A percentile compares a stretch with the other conserved stretches of the same genome.
Conservation (phyloP, 305 asterid genomes). For the Ruellia speciosa region DNA sequence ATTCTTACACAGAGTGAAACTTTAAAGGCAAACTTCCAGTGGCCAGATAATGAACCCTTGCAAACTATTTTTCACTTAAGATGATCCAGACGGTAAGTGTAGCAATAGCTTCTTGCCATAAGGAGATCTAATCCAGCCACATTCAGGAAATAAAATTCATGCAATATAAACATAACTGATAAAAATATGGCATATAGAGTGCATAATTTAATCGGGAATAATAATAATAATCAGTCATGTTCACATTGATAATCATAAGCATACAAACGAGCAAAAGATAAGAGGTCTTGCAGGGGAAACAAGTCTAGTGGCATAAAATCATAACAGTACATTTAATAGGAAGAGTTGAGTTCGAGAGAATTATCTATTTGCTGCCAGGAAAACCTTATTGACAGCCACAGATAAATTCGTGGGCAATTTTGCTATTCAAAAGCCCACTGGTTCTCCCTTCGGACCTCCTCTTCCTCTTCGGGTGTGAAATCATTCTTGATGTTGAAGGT, state of each 20-base stretch:
- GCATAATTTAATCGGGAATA: background rate
- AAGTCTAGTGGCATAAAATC: slow-evolving; percentile 10
- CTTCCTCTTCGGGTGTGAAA: slow-evolving; percentile 45
- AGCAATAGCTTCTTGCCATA: background rate
- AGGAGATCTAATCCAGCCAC: background rate
- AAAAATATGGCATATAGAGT: background rate
- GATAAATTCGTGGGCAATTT: slow-evolving; percentile 5
- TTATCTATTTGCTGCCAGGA: slow-evolving; percentile 13
- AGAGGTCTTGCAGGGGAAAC: slow-evolving; percentile 2
- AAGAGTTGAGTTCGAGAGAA: slow-evolving; percentile 2
- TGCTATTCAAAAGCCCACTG: slow-evolving; percentile 46
- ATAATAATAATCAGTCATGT: background rate
- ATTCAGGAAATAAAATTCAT: background rate
- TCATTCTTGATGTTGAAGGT: slow-evolving; percentile 40
- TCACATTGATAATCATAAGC: slow-evolving; percentile 1
- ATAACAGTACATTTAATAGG: slow-evolving; percentile 14
- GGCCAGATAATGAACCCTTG: background rate
- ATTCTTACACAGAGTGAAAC: background rate
- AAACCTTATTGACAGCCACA: slow-evolving; percentile 9
- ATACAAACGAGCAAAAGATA: background rate
- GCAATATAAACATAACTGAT: background rate
- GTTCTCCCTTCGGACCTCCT: slow-evolving; percentile 37
- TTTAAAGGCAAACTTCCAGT: background rate
- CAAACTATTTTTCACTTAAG: background rate
- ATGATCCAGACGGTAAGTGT: background rate